Percentiles rank a stretch among this genome's conserved stretches.
These are phyloP conservation scores for Miscanthus lutarioriparius DNA, from an alignment of 176 grass and related monocot genomes.

Conservation along the genomic window DNA sequence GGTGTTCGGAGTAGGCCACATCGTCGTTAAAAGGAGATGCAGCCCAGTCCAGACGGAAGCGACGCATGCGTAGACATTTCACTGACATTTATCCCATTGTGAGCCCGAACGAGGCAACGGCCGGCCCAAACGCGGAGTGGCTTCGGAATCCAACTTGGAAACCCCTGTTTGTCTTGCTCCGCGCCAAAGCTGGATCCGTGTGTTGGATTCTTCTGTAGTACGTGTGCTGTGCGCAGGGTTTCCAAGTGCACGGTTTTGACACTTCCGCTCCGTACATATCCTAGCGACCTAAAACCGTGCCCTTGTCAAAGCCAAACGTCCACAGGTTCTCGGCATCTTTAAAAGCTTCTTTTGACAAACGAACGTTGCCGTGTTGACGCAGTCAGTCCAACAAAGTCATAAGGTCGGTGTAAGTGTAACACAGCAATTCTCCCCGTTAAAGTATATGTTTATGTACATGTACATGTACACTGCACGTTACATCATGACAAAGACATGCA, in stretches of 20 bases:
- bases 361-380: not conserved
- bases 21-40: not conserved
- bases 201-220: too few species aligned
- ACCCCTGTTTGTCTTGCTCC: too few species aligned
- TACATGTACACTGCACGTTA: too few species aligned
- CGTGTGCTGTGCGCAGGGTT: not conserved
- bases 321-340: not conserved
- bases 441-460: not conserved
- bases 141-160: too few species aligned
- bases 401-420: not conserved
- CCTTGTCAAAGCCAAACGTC: not conserved
- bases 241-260: not conserved
- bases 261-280: not conserved
- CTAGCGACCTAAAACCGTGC: not conserved
- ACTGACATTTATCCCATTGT: too few species aligned
- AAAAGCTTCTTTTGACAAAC: constrained; percentile 22
- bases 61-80: not conserved
- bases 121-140: not conserved
- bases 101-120: too few species aligned
- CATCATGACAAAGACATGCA: not conserved
- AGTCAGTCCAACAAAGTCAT: not conserved
- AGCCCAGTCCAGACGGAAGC: not conserved
- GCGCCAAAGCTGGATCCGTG: too few species aligned
- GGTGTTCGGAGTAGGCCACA: too few species aligned
- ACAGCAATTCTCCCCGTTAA: not conserved